Base-by-base conservation (phyloP, 108 stramenopile species). In the Nannochloropsis salina region DNA sequence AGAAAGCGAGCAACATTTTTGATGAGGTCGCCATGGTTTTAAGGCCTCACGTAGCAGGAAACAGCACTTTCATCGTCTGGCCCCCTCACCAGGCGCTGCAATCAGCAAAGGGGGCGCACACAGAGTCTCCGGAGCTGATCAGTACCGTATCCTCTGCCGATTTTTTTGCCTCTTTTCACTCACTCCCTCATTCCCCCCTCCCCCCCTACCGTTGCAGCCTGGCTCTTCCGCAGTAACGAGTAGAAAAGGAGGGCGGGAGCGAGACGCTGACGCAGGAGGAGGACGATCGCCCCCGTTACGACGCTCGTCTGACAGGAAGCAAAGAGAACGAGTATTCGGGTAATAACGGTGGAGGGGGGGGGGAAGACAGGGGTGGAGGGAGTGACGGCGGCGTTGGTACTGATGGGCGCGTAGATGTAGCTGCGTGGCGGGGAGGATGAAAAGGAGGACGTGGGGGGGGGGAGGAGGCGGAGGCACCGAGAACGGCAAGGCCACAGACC, bases 241-340 rank as follows among this genome's bases (percentile, higher is more conserved):
- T 74, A 74, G n/a, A 74, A n/a, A n/a, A 74, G 61, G 61, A 74
- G 61, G 61, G 61, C n/a, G 61, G 61, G 61, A n/a, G 20, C 61
- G 61, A 74, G 61, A n/a, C 20, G 20, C 20, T n/a, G 61, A n/a
- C 61, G 61, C 20, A 74, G 61, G 61, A n/a, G 20, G 6, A 74
- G 61, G 61, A 74, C 20, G 61, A 74, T 3, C 20, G n/a, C 15
- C 20, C 61, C 61, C n/a, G 61, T n/a, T 8, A 74, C 61, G 2
- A 74, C 61, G n/a, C 61, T 74, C 2, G 61, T n/a, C 15, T 74
- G 15, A n/a, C 15, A 15, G n/a, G 61, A 15, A 15, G 61, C 4
- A 74, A 74, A 74, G 61, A 74, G 61, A n/a, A 74, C 61, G 4
- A 74, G 8, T 4, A 74, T n/a, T 1, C n/a, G 61, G 61, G 8